Evolutionary conservation across 257 asterid genomes (phyloP), one percentile per base, ranked within the genome.

Genomic region (Forsythia viridissima): DNA sequence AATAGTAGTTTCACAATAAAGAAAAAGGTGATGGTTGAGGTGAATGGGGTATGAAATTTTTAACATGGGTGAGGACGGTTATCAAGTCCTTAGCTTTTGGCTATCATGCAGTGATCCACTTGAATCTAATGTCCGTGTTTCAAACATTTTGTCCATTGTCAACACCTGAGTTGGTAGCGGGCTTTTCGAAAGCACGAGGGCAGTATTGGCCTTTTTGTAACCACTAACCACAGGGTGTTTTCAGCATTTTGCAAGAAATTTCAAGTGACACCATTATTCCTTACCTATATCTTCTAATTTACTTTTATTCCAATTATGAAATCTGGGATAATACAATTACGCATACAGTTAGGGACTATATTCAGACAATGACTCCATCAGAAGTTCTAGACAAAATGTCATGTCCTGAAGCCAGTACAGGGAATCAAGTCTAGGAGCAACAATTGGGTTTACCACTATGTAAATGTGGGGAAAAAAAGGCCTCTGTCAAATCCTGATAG

Each of bases 401-500:
- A 36, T 6, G 43, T 67, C 11, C 75, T 20, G 71, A 66, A 71
- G 73, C n/a, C 36, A 71, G 44, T 24, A 75, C 66, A n/a, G 8
- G 41, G 38, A 75, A 52, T 59, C 66, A 57, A 51, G 38, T 44
- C 55, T 40, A 69, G 8, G 75, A 30, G 59, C 48, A 73, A 73
- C 71, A 15, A 37, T 21, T 36, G 63, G 24, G 57, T 37, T 8
- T 39, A 30, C 34, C 51, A 52, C 39, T 51, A 43, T 38, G 67
- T 57, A 36, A 72, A 63, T 41, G 73, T 61, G 69, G 41, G 0
- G 8, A 20, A 9, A 16, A 5, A 80, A 51, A 51, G 15, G 48
- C 40, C 24, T 63, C 61, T 0, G 36, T 65, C 10, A 72, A 34
- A 38, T 73, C 81, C 48, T 38, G 52, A 52, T 71, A 73, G 59